phyloP scores from a whole-genome alignment of 495 filamentous ascomycete genomes.

The Neurospora sp. region DNA sequence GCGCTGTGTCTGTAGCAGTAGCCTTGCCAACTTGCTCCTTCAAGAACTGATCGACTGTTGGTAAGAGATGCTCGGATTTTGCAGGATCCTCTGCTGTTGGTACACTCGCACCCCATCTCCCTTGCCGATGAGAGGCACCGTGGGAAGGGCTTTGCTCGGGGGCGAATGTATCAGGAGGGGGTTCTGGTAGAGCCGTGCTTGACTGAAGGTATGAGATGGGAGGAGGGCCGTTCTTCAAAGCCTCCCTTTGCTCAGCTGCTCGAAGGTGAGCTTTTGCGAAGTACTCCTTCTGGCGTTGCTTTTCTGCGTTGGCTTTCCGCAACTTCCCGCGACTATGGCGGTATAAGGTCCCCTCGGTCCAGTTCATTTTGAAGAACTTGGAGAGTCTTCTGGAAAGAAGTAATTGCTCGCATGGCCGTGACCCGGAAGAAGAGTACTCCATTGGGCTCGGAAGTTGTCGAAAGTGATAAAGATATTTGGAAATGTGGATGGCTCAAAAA shows the following conservation, averaged over 20 bases:
- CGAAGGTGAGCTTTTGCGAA: conserved; percentile 30
- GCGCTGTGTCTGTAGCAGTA: background rate
- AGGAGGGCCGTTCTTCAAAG: conserved; percentile 3
- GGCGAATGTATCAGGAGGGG: background rate
- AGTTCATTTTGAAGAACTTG: conserved; percentile 28
- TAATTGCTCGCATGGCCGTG: background rate
- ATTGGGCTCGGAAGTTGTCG: background rate
- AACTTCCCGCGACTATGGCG: conserved; percentile 23
- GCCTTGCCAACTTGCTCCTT: conserved; percentile 1
- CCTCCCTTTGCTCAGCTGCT: conserved; percentile 8
- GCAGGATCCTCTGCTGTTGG: background rate
- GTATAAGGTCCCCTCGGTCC: conserved; percentile 35
- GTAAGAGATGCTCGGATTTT: background rate
- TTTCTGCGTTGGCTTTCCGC: conserved; percentile 20
- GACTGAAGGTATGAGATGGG: conserved; percentile 3
- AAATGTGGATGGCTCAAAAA: background rate
- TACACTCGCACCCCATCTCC: background rate
- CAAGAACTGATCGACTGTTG: conserved; percentile 13
- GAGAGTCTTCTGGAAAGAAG: background rate
- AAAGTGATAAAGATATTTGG: background rate
- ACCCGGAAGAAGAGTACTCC: background rate
- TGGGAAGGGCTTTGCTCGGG: background rate
- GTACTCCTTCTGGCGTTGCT: conserved; percentile 30
- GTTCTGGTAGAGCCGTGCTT: conserved; percentile 1
- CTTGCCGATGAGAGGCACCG: background rate